Evolutionary conservation across 139 green algal species (phyloP).

Genomic region (Mychonastes homosphaera): DNA sequence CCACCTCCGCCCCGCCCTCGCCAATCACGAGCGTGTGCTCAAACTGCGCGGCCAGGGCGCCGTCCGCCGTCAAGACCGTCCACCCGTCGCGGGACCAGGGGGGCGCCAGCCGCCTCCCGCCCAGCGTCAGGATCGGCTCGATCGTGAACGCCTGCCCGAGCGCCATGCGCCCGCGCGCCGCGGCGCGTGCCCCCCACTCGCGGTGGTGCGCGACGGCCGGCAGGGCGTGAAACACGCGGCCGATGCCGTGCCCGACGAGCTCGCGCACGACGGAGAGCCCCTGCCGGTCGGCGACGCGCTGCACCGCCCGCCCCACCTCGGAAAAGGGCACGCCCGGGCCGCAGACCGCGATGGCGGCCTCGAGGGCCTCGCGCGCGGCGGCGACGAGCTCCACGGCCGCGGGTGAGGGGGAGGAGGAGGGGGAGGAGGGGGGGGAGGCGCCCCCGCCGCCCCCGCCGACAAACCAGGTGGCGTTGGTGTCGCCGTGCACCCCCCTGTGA

Average conservation of each 20-base stretch:
- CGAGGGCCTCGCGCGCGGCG: slow-evolving; percentile 29
- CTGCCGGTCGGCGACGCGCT: slow-evolving; percentile 6
- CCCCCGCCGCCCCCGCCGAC: slow-evolving; percentile 21
- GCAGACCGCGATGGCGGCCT: slow-evolving; percentile 60
- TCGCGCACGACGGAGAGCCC: slow-evolving; percentile 42
- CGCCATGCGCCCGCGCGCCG: slow-evolving; percentile 44
- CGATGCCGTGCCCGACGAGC: slow-evolving; percentile 92
- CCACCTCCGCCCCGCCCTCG: slow-evolving; percentile 61
- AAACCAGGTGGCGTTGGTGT: slow-evolving; percentile 72
- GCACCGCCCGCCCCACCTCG: slow-evolving; percentile 70
- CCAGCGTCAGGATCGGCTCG: slow-evolving; percentile 79
- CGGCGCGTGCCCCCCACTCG: slow-evolving; percentile 56
- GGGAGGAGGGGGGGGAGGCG: neutral
- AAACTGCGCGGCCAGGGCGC: slow-evolving; percentile 73
- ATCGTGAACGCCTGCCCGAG: slow-evolving; percentile 93
- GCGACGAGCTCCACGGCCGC: slow-evolving; percentile 13
- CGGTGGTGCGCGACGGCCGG: slow-evolving; percentile 75
- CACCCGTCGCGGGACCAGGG: slow-evolving; percentile 84
- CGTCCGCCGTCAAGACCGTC: slow-evolving; percentile 86
- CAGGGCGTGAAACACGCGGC: slow-evolving; percentile 74
- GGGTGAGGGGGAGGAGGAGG: neutral
- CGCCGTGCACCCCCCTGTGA: slow-evolving; percentile 76
- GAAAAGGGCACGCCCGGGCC: slow-evolving; percentile 62
- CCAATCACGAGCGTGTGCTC: slow-evolving; percentile 93
- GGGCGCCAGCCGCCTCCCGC: slow-evolving; percentile 3